phyloP scores from a whole-genome alignment of 345 rosid species.

The Noccaea bulbosa region DNA sequence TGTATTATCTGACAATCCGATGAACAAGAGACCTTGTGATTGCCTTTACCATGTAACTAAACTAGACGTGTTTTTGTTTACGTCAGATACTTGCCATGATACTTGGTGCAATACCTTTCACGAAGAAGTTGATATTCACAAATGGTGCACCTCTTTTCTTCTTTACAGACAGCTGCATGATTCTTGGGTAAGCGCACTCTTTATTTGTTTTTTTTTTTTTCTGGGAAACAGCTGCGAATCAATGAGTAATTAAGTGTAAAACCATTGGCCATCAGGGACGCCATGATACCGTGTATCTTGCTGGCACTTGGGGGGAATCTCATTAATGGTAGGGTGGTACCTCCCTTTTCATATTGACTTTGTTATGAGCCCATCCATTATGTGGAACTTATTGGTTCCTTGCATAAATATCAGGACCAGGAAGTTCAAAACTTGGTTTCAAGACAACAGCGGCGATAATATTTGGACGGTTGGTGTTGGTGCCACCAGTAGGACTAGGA shows the following conservation, averaged over 20 bases:
- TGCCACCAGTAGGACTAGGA: slow-evolving; percentile 90
- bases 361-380: not conserved
- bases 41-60: slow-evolving; percentile 30
- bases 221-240: not conserved
- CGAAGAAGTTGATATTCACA: slow-evolving; percentile 82
- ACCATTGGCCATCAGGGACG: slow-evolving; percentile 63
- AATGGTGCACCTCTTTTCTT: slow-evolving; percentile 88
- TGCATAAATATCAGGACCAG: slow-evolving; percentile 71
- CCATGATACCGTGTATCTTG: slow-evolving; percentile 97
- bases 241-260: slow-evolving; percentile 9
- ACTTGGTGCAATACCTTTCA: slow-evolving; percentile 74
- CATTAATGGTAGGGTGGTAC: slow-evolving; percentile 67
- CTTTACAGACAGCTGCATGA: slow-evolving; percentile 96
- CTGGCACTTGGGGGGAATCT: slow-evolving; percentile 98
- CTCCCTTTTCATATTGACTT: slow-evolving; percentile 15
- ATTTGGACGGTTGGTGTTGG: slow-evolving; percentile 74
- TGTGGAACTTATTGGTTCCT: slow-evolving; percentile 6
- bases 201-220: slow-evolving; percentile 12
- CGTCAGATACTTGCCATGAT: slow-evolving; percentile 86
- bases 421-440: slow-evolving; percentile 95
- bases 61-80: slow-evolving; percentile 15
- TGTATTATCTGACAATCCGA: not conserved
- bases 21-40: slow-evolving; percentile 12
- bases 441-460: slow-evolving; percentile 87
- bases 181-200: slow-evolving; percentile 76